phyloP scores from a whole-genome alignment of 768 basidiomycete species.

The Phallus indusiatus region DNA sequence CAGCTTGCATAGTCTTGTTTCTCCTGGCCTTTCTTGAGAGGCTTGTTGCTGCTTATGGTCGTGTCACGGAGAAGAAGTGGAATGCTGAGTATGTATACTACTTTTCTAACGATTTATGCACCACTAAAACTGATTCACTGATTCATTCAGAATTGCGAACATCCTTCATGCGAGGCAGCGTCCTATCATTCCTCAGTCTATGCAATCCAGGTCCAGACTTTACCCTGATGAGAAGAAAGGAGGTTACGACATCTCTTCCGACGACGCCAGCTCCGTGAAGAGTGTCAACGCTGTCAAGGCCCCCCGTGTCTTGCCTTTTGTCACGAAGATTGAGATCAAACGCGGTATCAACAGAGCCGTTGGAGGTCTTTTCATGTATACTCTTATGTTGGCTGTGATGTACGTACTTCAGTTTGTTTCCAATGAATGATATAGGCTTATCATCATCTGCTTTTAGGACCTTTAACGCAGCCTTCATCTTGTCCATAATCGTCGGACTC shows the following conservation, averaged over 20 bases:
- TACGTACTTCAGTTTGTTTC: slow-evolving; percentile 26
- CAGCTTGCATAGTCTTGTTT: background rate
- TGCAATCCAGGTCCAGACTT: background rate
- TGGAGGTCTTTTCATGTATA: slow-evolving; percentile 53
- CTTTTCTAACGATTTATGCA: background rate
- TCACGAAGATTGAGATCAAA: slow-evolving; percentile 52
- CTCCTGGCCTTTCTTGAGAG: background rate
- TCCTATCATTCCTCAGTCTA: background rate
- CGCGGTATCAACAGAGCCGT: slow-evolving; percentile 57
- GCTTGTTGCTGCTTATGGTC: background rate
- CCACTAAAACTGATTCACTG: background rate
- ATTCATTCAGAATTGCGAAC: background rate
- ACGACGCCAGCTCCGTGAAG: background rate
- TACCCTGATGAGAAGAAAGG: background rate
- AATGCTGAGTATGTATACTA: background rate
- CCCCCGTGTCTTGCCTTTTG: slow-evolving; percentile 53
- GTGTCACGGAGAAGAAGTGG: background rate
- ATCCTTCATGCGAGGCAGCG: background rate
- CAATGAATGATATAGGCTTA: slow-evolving; percentile 3
- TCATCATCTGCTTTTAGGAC: slow-evolving; percentile 43
- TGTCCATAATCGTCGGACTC: slow-evolving; percentile 60
- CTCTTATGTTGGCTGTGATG: slow-evolving; percentile 79
- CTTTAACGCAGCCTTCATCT: slow-evolving; percentile 68
- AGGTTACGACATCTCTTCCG: background rate
- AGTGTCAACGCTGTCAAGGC: background rate